A percentile compares a stretch with the other conserved stretches of the same genome.
These are phyloP conservation scores for Penicillium italicum DNA, from an alignment of 2,329 filamentous ascomycete species.

Conservation along the genomic window DNA sequence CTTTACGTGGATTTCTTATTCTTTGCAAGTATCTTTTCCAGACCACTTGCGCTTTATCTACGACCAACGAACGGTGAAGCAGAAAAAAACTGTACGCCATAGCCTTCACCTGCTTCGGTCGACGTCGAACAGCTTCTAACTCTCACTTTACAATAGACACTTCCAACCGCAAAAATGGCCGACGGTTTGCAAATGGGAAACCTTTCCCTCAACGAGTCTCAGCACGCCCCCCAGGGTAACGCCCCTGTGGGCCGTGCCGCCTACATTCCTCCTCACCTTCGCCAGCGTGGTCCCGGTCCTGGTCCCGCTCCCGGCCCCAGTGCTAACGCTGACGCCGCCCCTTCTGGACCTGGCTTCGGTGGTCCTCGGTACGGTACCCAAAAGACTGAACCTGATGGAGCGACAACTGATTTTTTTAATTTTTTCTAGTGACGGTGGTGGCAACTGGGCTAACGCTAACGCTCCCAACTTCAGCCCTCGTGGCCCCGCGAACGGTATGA, in stretches of 20 bases:
- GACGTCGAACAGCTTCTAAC: slow-evolving; percentile 11
- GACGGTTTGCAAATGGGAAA: slow-evolving; percentile 42
- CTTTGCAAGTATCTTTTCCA: slow-evolving; percentile 10
- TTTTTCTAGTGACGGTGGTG: slow-evolving; percentile 30
- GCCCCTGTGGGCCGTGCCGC: slow-evolving; percentile 54
- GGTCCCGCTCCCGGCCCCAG: slow-evolving; percentile 12
- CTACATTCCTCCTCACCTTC: slow-evolving; percentile 65
- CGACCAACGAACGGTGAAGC: slow-evolving; percentile 13
- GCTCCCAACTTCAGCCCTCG: slow-evolving; percentile 56
- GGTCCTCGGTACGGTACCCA: slow-evolving; percentile 35
- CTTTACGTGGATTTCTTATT: slow-evolving; percentile 9
- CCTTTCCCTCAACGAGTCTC: slow-evolving; percentile 56
- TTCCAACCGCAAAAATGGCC: slow-evolving; percentile 35
- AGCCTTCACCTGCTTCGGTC: slow-evolving; percentile 1
- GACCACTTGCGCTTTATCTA: slow-evolving; percentile 12
- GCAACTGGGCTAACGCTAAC: slow-evolving; percentile 55
- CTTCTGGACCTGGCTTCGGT: slow-evolving; percentile 33
- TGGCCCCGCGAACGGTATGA: slow-evolving; percentile 40
- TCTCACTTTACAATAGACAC: slow-evolving; percentile 4
- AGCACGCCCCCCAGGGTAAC: slow-evolving; percentile 52
- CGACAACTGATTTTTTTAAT: slow-evolving; percentile 13
- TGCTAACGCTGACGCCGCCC: slow-evolving; percentile 35
- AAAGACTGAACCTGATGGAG: background rate
- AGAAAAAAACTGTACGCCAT: slow-evolving; percentile 13
- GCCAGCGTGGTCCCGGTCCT: slow-evolving; percentile 38